These are phyloP conservation scores for Saturnispora zaruensis DNA, from an alignment of 805 yeast genomes.

Conservation along the genomic window DNA sequence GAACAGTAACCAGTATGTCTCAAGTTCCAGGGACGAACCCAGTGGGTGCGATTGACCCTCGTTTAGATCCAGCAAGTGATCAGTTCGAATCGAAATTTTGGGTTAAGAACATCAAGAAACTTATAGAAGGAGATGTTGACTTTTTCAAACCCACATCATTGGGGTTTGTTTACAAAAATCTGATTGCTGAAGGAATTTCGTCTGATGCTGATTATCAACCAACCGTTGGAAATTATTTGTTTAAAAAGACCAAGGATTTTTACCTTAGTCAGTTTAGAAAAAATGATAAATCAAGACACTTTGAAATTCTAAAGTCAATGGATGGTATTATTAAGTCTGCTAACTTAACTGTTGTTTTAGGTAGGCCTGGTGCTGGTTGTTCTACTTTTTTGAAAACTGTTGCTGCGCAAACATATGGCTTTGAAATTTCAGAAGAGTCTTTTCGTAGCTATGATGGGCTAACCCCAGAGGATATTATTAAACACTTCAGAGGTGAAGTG, in stretches of 20 bases:
- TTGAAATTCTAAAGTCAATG: conserved; percentile 55
- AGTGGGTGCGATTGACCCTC: conserved; percentile 28
- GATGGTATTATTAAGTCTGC: conserved; percentile 57
- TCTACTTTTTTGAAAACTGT: conserved; percentile 57
- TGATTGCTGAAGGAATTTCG: conserved; percentile 58
- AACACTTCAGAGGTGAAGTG: conserved; percentile 58
- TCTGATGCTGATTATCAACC: conserved; percentile 61
- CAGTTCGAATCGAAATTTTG: conserved; percentile 52
- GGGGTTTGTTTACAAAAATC: conserved; percentile 50
- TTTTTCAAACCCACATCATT: conserved; percentile 55
- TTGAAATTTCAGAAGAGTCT: conserved; percentile 39
- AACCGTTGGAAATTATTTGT: conserved; percentile 40
- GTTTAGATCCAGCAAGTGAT: conserved; percentile 52
- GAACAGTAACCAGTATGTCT: conserved; percentile 41
- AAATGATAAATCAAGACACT: conserved; percentile 29
- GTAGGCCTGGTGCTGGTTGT: conserved; percentile 81
- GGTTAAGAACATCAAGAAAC: conserved; percentile 55
- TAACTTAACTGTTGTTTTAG: conserved; percentile 60
- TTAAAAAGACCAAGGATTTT: conserved; percentile 27
- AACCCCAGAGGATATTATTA: conserved; percentile 38
- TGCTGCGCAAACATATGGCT: conserved; percentile 53
- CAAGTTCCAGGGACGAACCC: conserved; percentile 43
- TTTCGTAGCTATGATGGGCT: conserved; percentile 46
- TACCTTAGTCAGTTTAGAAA: conserved; percentile 20
- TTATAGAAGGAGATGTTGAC: conserved; percentile 47